These are phyloP conservation scores for peach (Prunus persica) DNA, from an alignment of 306 rosid species.

Conservation along the genomic window DNA sequence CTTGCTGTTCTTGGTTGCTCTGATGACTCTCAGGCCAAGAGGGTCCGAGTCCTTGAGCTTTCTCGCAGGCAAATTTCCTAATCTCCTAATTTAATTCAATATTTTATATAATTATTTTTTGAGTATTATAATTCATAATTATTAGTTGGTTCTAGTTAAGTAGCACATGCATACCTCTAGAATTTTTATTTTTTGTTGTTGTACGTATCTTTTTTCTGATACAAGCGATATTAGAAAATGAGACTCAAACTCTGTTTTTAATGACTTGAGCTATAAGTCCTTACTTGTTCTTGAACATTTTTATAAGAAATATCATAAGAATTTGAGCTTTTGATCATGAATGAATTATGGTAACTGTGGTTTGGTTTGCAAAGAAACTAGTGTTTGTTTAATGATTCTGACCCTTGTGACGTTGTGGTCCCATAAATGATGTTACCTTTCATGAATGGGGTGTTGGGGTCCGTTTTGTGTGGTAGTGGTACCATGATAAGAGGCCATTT, in stretches of 20 bases:
- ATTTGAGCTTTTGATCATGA: neutral
- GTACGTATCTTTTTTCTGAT: too few species aligned
- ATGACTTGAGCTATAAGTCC: too few species aligned
- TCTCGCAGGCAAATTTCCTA: constrained; percentile 43
- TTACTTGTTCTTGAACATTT: too few species aligned
- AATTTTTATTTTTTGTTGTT: too few species aligned
- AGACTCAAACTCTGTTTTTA: neutral
- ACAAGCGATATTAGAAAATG: neutral
- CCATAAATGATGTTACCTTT: neutral
- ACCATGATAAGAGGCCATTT: neutral
- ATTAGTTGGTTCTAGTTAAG: neutral
- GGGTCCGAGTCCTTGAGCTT: constrained; percentile 84
- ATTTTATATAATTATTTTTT: neutral
- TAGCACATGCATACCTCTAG: neutral
- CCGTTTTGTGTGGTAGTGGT: neutral
- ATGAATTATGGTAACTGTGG: neutral
- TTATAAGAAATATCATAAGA: neutral
- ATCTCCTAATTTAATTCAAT: neutral
- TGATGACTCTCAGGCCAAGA: constrained; percentile 74
- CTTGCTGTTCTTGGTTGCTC: constrained; percentile 94
- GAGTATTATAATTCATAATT: neutral
- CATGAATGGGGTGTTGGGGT: neutral
- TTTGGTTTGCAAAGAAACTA: neutral
- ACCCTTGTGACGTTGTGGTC: neutral
- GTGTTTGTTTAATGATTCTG: neutral